Conservation (phyloP, 768 basidiomycete species). For the Termitomyces heimii region DNA sequence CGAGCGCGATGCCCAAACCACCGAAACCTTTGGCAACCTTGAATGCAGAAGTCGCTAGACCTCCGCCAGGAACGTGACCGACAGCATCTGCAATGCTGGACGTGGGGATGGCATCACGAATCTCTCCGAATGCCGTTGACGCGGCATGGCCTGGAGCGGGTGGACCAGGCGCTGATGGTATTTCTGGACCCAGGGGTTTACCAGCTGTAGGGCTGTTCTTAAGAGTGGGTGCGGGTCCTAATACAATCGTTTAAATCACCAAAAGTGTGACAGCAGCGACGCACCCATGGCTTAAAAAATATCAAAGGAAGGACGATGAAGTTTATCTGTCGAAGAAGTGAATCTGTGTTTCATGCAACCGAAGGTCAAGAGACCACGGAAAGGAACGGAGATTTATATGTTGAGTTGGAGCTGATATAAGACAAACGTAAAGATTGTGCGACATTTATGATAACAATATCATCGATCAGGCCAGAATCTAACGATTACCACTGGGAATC, state of each 20-base stretch:
- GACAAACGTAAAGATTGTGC: neutral
- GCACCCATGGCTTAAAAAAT: neutral
- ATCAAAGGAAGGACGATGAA: neutral
- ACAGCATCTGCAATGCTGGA: neutral
- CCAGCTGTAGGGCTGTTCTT: neutral
- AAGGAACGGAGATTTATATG: neutral
- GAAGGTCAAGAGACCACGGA: neutral
- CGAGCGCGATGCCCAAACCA: neutral
- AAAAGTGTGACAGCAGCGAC: neutral
- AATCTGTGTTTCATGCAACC: too few species aligned
- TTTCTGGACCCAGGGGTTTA: neutral
- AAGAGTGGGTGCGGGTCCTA: neutral
- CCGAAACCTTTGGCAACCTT: constrained; percentile 6
- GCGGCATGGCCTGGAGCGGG: neutral
- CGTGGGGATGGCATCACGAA: neutral
- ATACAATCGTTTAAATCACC: neutral
- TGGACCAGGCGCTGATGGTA: neutral
- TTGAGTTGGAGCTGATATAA: neutral
- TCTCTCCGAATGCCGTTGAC: neutral
- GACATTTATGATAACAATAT: neutral
- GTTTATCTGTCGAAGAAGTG: neutral
- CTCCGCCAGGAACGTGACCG: neutral
- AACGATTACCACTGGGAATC: too few species aligned
- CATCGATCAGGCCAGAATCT: too few species aligned
- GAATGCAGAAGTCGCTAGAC: constrained; percentile 1